These are phyloP conservation scores for Jaapia argillacea DNA, from an alignment of 768 basidiomycete species.

Conservation along the genomic window DNA sequence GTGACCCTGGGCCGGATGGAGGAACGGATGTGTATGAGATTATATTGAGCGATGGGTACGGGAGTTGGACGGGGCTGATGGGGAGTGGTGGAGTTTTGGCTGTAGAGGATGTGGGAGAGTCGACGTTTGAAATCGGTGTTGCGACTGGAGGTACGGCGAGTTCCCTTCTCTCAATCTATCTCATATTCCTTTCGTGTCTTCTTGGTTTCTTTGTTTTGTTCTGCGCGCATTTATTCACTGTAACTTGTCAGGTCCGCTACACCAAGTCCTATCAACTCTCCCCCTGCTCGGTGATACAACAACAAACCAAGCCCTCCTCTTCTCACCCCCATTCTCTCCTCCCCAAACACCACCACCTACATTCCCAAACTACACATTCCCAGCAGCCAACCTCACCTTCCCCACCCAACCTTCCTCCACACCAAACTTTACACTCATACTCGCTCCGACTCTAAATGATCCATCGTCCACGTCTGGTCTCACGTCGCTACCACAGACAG, in stretches of 20 bases:
- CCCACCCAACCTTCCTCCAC: slow-evolving; percentile 30
- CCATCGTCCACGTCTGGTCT: slow-evolving; percentile 25
- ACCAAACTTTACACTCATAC: slow-evolving; percentile 43
- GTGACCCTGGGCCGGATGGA: slow-evolving; percentile 27
- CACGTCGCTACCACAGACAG: slow-evolving; percentile 39
- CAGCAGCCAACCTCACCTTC: slow-evolving; percentile 39
- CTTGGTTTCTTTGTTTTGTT: background rate
- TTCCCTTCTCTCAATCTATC: too few species aligned
- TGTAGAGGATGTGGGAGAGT: slow-evolving; percentile 28
- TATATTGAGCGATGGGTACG: slow-evolving; percentile 33
- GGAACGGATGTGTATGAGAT: slow-evolving; percentile 39
- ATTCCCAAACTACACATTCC: slow-evolving; percentile 74
- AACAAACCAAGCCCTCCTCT: slow-evolving; percentile 59
- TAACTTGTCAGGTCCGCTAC: slow-evolving; percentile 32
- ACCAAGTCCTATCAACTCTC: slow-evolving; percentile 27
- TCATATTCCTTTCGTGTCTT: too few species aligned
- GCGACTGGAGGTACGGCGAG: slow-evolving; percentile 37
- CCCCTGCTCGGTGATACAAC: slow-evolving; percentile 71
- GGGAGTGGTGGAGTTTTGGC: slow-evolving; percentile 40
- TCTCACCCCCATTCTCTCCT: slow-evolving; percentile 46
- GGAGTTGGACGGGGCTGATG: slow-evolving; percentile 39
- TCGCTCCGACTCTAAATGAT: slow-evolving; percentile 48
- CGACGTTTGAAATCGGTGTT: slow-evolving; percentile 49
- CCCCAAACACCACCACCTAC: slow-evolving; percentile 24
- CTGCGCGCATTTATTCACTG: slow-evolving; percentile 2